Conservation (phyloP, 2,329 filamentous ascomycete genomes). For the Clonostachys chloroleuca region DNA sequence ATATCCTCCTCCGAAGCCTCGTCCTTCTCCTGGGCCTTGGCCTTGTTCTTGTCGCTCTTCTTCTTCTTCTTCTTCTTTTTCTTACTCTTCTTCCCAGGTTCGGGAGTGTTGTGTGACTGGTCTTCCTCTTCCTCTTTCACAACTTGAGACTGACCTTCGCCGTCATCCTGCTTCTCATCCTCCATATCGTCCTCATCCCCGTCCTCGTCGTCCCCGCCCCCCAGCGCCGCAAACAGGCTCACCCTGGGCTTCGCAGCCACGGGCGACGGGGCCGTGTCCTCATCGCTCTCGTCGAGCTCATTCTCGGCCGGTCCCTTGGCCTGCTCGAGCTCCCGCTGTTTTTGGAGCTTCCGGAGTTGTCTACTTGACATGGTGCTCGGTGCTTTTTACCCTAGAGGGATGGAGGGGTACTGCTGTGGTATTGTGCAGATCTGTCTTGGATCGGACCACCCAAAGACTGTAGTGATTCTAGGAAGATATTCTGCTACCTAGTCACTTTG, state of each 20-base stretch:
- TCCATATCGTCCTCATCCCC: conserved; percentile 26
- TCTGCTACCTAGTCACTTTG: too few species aligned
- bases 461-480: too few species aligned
- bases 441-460: too few species aligned
- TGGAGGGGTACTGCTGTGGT: not conserved
- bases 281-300: conserved; percentile 22
- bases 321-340: conserved; percentile 39
- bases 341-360: conserved; percentile 46
- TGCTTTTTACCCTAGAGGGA: not conserved
- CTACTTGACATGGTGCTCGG: conserved; percentile 39
- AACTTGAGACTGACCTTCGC: conserved; percentile 8
- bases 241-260: conserved; percentile 27
- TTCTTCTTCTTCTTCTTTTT: conserved; percentile 33
- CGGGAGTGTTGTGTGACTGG: conserved; percentile 9
- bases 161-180: conserved; percentile 28
- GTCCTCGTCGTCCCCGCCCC: conserved; percentile 33
- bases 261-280: conserved; percentile 13
- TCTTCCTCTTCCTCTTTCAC: conserved; percentile 18
- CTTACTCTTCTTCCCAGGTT: conserved; percentile 27
- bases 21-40: conserved; percentile 6
- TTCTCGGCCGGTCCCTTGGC: conserved; percentile 12
- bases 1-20: conserved; percentile 42
- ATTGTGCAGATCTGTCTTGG: too few species aligned
- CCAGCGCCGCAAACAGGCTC: conserved; percentile 49
- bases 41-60: conserved; percentile 20